Evolutionary conservation across 108 stramenopile genomes (phyloP).

Genomic region (Cyclostephanos invisitatus): DNA sequence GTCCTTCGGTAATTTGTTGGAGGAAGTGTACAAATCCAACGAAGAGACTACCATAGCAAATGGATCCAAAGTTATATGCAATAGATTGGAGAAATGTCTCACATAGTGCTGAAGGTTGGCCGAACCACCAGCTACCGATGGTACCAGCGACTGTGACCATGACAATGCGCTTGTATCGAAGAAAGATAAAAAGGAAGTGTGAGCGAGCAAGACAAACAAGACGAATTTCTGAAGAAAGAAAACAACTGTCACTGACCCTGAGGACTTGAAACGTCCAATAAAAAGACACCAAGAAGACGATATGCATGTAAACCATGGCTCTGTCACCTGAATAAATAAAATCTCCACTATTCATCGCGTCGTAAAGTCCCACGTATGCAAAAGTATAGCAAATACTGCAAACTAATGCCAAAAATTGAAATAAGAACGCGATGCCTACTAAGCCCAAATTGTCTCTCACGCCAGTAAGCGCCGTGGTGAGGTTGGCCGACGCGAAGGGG

Average conservation of each 20-base stretch:
- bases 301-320: slow-evolving; percentile 41
- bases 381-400: slow-evolving; percentile 75
- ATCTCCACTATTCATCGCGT: slow-evolving; percentile 65
- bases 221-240: neutral
- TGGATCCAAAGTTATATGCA: slow-evolving; percentile 80
- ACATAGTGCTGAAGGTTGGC: slow-evolving; percentile 35
- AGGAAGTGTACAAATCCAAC: slow-evolving; percentile 81
- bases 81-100: slow-evolving; percentile 56
- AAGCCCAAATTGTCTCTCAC: slow-evolving; percentile 67
- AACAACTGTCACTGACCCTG: slow-evolving; percentile 54
- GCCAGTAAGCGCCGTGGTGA: slow-evolving; percentile 61
- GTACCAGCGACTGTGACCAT: slow-evolving; percentile 85
- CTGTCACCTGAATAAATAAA: slow-evolving; percentile 42
- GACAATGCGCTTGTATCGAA: slow-evolving; percentile 68
- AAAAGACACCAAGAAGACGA: slow-evolving; percentile 64
- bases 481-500: slow-evolving; percentile 78
- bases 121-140: slow-evolving; percentile 92
- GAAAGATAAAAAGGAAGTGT: slow-evolving; percentile 5
- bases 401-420: slow-evolving; percentile 69
- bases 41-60: slow-evolving; percentile 88
- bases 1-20: slow-evolving; percentile 66
- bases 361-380: slow-evolving; percentile 72
- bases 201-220: slow-evolving; percentile 4
- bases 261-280: slow-evolving; percentile 88
- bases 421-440: slow-evolving; percentile 64